Evolutionary conservation across 1,139 yeast species (phyloP).

Genomic region (Suhomyces kunorum): DNA sequence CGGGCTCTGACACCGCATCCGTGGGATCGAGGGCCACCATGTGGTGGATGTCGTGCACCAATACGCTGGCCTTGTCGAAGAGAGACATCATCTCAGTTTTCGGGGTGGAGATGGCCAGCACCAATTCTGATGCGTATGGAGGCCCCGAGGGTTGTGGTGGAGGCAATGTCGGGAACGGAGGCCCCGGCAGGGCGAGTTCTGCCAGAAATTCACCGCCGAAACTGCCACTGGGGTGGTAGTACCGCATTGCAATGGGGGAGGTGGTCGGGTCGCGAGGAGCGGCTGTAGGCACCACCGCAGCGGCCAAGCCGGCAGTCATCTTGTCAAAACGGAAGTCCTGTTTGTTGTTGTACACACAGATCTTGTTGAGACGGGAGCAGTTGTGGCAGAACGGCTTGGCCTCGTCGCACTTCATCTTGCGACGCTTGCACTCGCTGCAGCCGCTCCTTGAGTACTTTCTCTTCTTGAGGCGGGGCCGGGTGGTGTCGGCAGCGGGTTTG

Average conservation of each 20-base stretch:
- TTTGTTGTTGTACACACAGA: slow-evolving; percentile 45
- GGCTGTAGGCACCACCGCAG: background rate
- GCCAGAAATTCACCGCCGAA: slow-evolving; percentile 2
- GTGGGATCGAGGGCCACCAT: slow-evolving; percentile 24
- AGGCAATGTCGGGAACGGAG: slow-evolving; percentile 26
- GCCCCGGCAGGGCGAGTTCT: background rate
- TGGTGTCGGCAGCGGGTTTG: too few relatives aligned
- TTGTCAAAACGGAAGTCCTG: slow-evolving; percentile 33
- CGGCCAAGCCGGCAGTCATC: background rate
- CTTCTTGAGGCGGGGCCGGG: slow-evolving; percentile 30
- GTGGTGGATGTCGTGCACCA: slow-evolving; percentile 53
- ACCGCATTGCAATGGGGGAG: slow-evolving; percentile 6
- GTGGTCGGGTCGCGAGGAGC: background rate
- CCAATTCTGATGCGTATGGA: too few relatives aligned
- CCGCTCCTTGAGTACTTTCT: slow-evolving; percentile 61
- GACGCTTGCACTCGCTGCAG: slow-evolving; percentile 61
- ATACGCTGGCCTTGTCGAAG: slow-evolving; percentile 51
- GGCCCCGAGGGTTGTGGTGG: too few relatives aligned
- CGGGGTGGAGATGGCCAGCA: too few relatives aligned
- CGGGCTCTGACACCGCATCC: too few relatives aligned
- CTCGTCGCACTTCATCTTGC: slow-evolving; percentile 53
- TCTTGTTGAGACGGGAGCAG: slow-evolving; percentile 51
- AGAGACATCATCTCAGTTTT: slow-evolving; percentile 26
- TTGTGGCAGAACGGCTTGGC: slow-evolving; percentile 32
- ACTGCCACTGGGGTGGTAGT: slow-evolving; percentile 9